Evolutionary conservation across 441 rosid species (phyloP).

Genomic region (Syzygium syzygioides): DNA sequence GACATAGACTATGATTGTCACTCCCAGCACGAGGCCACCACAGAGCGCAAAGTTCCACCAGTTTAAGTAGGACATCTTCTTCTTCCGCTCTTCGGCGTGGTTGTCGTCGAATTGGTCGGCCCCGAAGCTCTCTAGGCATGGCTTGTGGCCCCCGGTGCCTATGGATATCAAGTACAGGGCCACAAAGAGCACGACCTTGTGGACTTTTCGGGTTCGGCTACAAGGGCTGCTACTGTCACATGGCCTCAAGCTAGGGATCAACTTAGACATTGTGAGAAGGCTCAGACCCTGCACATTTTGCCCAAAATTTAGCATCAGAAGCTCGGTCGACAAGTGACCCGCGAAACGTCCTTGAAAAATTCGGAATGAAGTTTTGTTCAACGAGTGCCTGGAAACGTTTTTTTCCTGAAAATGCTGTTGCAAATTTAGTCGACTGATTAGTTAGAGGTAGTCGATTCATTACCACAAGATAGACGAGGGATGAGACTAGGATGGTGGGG

Average conservation of each 20-base stretch:
- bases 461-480: conserved; percentile 30
- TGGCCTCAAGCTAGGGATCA: conserved; percentile 22
- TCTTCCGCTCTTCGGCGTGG: conserved; percentile 20
- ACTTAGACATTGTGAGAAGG: conserved; percentile 28
- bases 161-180: conserved; percentile 26
- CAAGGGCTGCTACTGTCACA: conserved; percentile 7
- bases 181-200: conserved; percentile 22
- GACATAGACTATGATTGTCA: conserved; percentile 19
- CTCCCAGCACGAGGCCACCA: conserved; percentile 27
- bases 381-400: background rate
- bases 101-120: conserved; percentile 36
- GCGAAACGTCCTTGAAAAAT: background rate
- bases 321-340: background rate
- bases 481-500: conserved; percentile 16
- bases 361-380: background rate
- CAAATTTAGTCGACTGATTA: background rate
- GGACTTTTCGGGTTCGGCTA: conserved; percentile 14
- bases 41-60: conserved; percentile 29
- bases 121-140: conserved; percentile 32
- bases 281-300: conserved; percentile 22
- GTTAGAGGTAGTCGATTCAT: background rate
- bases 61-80: conserved; percentile 39
- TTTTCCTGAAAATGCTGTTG: background rate
- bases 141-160: conserved; percentile 31
- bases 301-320: background rate